phyloP scores from a whole-genome alignment of 345 rosid genomes.

The Tarenaya hassleriana region DNA sequence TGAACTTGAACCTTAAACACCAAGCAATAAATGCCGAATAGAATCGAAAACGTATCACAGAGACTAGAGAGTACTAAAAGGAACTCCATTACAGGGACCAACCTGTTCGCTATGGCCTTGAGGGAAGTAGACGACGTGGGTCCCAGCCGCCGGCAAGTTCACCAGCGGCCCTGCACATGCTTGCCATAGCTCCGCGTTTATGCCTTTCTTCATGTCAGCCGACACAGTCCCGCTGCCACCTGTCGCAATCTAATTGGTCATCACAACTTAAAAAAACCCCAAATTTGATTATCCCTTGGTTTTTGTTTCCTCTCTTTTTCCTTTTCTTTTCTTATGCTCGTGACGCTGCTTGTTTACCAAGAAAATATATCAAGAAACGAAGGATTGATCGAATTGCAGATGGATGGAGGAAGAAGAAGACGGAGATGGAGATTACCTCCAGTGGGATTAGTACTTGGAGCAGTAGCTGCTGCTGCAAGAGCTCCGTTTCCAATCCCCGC shows the following conservation, averaged over 20 bases:
- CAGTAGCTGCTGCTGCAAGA: conserved; percentile 14
- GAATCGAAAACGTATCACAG: too few species aligned
- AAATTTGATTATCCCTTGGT: too few species aligned
- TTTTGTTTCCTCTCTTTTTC: too few species aligned
- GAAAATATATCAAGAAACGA: background rate
- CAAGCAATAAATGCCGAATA: too few species aligned
- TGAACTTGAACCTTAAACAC: too few species aligned
- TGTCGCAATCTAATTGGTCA: too few species aligned
- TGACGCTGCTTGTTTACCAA: conserved; percentile 17
- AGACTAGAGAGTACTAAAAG: too few species aligned
- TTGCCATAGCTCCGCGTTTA: conserved; percentile 92
- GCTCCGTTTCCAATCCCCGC: conserved; percentile 37
- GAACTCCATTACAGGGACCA: background rate
- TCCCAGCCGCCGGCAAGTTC: conserved; percentile 83
- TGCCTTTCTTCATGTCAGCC: conserved; percentile 49
- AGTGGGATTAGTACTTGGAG: conserved; percentile 16
- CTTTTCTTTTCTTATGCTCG: too few species aligned
- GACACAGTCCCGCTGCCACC: too few species aligned
- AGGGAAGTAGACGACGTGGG: conserved; percentile 93
- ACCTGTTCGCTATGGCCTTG: conserved; percentile 99
- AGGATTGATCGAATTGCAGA: background rate
- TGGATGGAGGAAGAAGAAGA: background rate
- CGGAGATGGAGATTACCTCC: conserved; percentile 32
- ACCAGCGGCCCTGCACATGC: conserved; percentile 97
- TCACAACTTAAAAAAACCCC: too few species aligned